A percentile compares a stretch with the other conserved stretches of the same genome.
phyloP scores from a whole-genome alignment of 2,329 filamentous ascomycete species.

The Lojkania enalia region DNA sequence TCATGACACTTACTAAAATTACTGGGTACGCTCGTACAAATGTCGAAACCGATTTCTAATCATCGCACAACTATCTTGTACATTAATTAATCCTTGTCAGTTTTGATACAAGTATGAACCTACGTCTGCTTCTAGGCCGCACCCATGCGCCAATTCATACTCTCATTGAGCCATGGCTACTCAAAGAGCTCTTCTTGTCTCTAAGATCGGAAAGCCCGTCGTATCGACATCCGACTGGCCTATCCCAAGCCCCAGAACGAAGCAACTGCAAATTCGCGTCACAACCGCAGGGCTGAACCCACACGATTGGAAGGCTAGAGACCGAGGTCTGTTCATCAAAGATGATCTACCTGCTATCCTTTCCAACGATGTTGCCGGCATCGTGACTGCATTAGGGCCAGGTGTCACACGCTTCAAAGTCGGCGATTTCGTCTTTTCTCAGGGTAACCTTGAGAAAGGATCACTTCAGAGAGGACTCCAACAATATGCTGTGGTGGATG shows the following conservation, averaged over 20 bases:
- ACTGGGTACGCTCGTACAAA: too few species aligned
- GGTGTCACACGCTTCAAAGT: conserved; percentile 57
- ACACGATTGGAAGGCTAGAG: conserved; percentile 48
- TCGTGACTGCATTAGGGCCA: conserved; percentile 54
- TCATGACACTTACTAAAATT: too few species aligned
- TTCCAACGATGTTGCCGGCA: conserved; percentile 52
- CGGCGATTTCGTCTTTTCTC: conserved; percentile 62
- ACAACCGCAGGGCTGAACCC: conserved; percentile 41
- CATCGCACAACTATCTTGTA: too few species aligned
- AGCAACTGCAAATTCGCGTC: conserved; percentile 45
- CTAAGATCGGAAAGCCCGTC: conserved; percentile 3
- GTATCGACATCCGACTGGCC: conserved; percentile 6
- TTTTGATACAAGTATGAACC: too few species aligned
- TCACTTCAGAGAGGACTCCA: conserved; percentile 37
- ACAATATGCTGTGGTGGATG: conserved; percentile 44
- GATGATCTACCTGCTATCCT: conserved; percentile 39
- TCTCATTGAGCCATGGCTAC: too few species aligned
- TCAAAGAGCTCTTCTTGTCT: conserved; percentile 14
- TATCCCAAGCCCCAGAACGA: conserved; percentile 14
- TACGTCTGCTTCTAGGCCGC: too few species aligned
- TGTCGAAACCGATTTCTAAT: too few species aligned
- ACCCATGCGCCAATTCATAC: too few species aligned
- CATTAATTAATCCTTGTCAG: too few species aligned
- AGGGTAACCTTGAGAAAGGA: conserved; percentile 16
- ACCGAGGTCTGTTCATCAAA: conserved; percentile 43